These are phyloP conservation scores for Melaleuca alternifolia DNA, from an alignment of 345 rosid genomes.

Conservation along the genomic window DNA sequence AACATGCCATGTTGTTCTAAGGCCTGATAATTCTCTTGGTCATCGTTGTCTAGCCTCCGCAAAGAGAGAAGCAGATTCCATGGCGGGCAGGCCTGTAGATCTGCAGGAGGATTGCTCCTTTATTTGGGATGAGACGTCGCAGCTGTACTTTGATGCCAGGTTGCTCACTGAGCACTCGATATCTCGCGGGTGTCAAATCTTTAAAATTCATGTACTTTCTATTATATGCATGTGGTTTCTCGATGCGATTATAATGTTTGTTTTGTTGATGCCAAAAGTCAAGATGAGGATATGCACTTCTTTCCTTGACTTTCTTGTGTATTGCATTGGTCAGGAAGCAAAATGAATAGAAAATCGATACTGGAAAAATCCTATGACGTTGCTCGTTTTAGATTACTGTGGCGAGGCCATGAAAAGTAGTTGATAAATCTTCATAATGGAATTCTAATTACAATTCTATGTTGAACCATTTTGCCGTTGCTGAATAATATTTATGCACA, in stretches of 20 bases:
- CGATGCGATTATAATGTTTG: not conserved
- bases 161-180: not conserved
- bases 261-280: not conserved
- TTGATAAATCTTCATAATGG: not conserved
- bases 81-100: conserved; percentile 11
- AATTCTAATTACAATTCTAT: not conserved
- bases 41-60: not conserved
- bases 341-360: not conserved
- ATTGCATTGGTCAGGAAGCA: not conserved
- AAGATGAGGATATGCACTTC: not conserved
- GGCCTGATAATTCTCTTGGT: not conserved
- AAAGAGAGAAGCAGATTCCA: conserved; percentile 4
- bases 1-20: not conserved
- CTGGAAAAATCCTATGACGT: not conserved
- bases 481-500: not conserved
- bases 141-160: conserved; percentile 68
- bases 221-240: not conserved
- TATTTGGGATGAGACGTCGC: conserved; percentile 51
- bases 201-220: not conserved
- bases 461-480: not conserved
- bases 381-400: not conserved
- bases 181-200: not conserved
- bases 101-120: conserved; percentile 17
- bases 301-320: not conserved
- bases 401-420: not conserved